Evolutionary conservation across 2,329 filamentous ascomycete genomes (phyloP).

Genomic region (Sporothrix dimorphospora): DNA sequence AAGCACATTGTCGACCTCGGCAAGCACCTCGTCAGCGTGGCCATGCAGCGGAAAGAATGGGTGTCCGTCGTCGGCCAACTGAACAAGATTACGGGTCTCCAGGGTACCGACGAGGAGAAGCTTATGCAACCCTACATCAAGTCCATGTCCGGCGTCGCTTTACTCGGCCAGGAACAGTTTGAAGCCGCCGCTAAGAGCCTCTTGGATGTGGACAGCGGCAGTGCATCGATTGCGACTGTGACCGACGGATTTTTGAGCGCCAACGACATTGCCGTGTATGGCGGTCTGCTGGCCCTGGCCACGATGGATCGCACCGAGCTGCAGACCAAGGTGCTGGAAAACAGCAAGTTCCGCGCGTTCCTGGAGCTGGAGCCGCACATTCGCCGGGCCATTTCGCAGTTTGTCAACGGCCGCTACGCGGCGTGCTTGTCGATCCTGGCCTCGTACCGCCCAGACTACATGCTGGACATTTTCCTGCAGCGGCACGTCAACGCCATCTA

Average conservation of each 20-base stretch:
- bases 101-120: conserved; percentile 51
- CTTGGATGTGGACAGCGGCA: conserved; percentile 60
- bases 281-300: conserved; percentile 84
- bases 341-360: conserved; percentile 77
- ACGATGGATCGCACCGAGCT: conserved; percentile 82
- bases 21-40: conserved; percentile 75
- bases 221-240: conserved; percentile 55
- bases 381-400: conserved; percentile 84
- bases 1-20: conserved; percentile 84
- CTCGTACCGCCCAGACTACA: conserved; percentile 79
- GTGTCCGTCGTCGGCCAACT: conserved; percentile 62
- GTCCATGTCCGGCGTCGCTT: conserved; percentile 55
- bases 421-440: conserved; percentile 82
- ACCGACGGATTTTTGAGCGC: conserved; percentile 70
- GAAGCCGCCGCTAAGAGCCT: conserved; percentile 72
- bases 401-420: conserved; percentile 88
- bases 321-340: conserved; percentile 77
- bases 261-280: conserved; percentile 92
- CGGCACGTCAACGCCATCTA: conserved; percentile 73
- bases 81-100: conserved; percentile 64
- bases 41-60: conserved; percentile 79
- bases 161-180: conserved; percentile 52
- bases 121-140: conserved; percentile 55
- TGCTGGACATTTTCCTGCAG: conserved; percentile 86
- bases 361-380: conserved; percentile 94